These are phyloP conservation scores for Ustilago lituana DNA, from an alignment of 1,284 basidiomycete genomes.

Conservation along the genomic window DNA sequence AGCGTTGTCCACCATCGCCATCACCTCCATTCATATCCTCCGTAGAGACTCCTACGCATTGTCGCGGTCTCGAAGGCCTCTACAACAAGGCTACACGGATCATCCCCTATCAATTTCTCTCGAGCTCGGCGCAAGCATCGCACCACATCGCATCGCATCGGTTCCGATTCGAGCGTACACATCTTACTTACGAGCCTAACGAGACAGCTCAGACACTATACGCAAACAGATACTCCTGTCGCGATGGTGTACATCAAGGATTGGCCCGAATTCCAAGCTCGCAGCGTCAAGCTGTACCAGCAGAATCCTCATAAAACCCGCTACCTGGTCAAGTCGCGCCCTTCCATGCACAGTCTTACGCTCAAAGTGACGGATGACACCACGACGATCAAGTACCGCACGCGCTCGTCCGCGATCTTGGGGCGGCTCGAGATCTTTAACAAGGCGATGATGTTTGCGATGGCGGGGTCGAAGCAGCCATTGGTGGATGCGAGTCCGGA, in stretches of 20 bases:
- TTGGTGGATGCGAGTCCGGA: slow-evolving; percentile 38
- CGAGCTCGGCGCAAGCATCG: no score
- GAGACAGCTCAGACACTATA: no score
- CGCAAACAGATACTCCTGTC: neutral
- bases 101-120: no score
- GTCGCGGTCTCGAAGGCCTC: no score
- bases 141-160: no score
- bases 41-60: no score
- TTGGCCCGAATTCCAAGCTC: slow-evolving; percentile 56
- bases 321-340: slow-evolving; percentile 56
- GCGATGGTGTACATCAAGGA: slow-evolving; percentile 60
- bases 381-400: slow-evolving; percentile 82
- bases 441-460: slow-evolving; percentile 80
- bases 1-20: neutral
- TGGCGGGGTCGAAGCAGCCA: slow-evolving; percentile 68
- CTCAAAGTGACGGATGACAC: slow-evolving; percentile 61
- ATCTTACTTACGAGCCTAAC: no score
- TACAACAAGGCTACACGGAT: no score
- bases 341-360: slow-evolving; percentile 45
- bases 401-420: slow-evolving; percentile 87
- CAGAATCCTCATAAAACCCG: slow-evolving; percentile 45
- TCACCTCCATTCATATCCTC: neutral
- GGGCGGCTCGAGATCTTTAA: slow-evolving; percentile 93
- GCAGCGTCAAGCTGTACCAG: slow-evolving; percentile 50
- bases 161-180: no score